Evolutionary conservation across 1,139 yeast species (phyloP), one percentile per base, ranked within the genome.

Genomic region (Suhomyces coccinellae): DNA sequence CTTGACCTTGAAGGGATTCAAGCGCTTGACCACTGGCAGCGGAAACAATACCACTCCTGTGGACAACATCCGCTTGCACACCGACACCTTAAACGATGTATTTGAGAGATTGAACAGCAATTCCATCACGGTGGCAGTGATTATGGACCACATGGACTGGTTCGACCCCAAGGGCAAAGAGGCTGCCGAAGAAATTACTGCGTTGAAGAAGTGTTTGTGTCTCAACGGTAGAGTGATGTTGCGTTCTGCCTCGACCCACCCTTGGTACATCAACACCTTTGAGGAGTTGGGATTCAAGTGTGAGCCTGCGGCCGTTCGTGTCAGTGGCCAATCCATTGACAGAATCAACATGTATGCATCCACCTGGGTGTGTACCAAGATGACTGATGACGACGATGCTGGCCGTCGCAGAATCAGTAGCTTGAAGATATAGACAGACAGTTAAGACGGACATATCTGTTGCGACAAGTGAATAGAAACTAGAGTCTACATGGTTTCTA

Each of bases 91-190:
- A 56, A 82, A 82, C 59, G 90, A 86, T 56, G 95, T 87, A 3
- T 80, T 85, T 52, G 82, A 80, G 39, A 73, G 93, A 51, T 69
- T 87, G 47, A 71, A 81, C 31, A 73, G 76, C 44, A 77, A 78
- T 46, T 79, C 89, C 15, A 75, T 87, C 42, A 81, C 90, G 9
- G 83, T 84, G 56, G 93, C 93, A 24, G 79, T 87, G 40, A 85
- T 87, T 46, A 87, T 87, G 96, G 96, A 87, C 63, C 96, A 87
- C 62, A 85, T 87, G 93, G 96, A 87, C 65, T 87, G 95, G 95
- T 87, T 87, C 60, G 83, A 82, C 54, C 85, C 87, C 33, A 63
- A 72, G 16, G 85, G 85, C 14, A 56, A 58, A 8, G 91, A 84
- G 29, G 93, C 88, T 11, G 68, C 73, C 40, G 71, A 75, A 43